phyloP scores from a whole-genome alignment of 1,284 basidiomycete genomes.

The Sporisorium reilianum region DNA sequence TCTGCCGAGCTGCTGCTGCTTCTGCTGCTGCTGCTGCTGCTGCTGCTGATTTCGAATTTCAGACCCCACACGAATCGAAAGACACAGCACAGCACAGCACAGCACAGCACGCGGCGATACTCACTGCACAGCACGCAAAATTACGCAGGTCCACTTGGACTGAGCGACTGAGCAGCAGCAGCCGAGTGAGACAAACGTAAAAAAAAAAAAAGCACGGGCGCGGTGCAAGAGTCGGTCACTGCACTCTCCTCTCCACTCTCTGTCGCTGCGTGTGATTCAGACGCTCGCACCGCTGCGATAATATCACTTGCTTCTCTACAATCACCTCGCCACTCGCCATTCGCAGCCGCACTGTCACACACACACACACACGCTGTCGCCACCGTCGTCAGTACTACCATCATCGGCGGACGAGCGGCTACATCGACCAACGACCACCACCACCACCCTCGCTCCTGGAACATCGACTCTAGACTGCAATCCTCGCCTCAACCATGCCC shows the following conservation, averaged over 20 bases:
- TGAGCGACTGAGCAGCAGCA: neutral
- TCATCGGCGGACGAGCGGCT: neutral
- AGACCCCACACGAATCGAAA: conserved; percentile 5
- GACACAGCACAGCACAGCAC: conserved; percentile 15
- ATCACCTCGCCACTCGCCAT: neutral
- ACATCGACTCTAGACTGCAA: neutral
- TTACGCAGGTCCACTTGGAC: conserved; percentile 5
- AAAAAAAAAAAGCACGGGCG: neutral
- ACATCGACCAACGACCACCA: neutral
- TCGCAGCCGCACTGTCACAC: neutral
- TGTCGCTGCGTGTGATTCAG: neutral
- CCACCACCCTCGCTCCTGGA: conserved; percentile 2
- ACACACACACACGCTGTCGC: neutral
- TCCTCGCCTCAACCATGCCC: conserved; percentile 25
- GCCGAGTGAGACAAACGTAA: neutral
- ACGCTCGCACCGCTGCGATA: neutral
- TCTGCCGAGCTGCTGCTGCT: no score
- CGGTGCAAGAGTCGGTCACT: neutral
- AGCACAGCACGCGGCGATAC: neutral
- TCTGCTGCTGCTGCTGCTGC: neutral
- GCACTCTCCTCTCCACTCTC: neutral
- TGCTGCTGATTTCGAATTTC: neutral
- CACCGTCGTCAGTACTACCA: neutral
- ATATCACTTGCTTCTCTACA: neutral
- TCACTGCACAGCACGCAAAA: conserved; percentile 1